Conservation (phyloP, 306 rosid species). For the Inga leiocalycina region DNA sequence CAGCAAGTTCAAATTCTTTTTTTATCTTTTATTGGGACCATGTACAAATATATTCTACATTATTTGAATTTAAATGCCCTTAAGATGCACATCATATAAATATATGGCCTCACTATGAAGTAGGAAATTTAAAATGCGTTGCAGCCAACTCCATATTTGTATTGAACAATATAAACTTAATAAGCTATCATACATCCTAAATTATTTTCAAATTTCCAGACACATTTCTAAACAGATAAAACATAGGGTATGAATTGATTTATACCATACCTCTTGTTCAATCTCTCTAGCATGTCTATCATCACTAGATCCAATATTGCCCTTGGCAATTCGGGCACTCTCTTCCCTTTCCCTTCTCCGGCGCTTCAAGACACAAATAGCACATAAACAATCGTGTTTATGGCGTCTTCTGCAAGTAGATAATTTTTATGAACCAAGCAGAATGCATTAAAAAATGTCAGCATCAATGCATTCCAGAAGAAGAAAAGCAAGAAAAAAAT, state of each 20-base stretch:
- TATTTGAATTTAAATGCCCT: constrained; percentile 1
- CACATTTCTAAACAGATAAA: constrained; percentile 22
- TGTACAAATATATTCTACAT: background rate
- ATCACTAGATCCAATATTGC: constrained; percentile 50
- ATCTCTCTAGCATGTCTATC: constrained; percentile 56
- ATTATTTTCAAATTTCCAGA: constrained; percentile 10
- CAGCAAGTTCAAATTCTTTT: background rate
- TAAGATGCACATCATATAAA: constrained; percentile 28
- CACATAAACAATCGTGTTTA: constrained; percentile 90
- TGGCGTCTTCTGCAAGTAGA: constrained; percentile 84
- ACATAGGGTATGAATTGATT: constrained; percentile 14
- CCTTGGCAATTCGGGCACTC: constrained; percentile 66
- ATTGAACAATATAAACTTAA: constrained; percentile 10
- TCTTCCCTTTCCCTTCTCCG: constrained; percentile 96
- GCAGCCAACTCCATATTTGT: constrained; percentile 13
- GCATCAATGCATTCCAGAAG: background rate
- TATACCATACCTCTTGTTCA: constrained; percentile 65
- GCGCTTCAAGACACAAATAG: constrained; percentile 90
- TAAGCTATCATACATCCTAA: constrained; percentile 16
- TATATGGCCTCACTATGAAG: constrained; percentile 3
- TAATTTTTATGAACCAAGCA: constrained; percentile 23
- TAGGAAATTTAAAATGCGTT: background rate
- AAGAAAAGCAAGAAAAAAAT: background rate
- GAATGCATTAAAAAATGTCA: background rate
- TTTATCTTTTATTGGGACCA: background rate